A percentile compares a stretch with the other conserved stretches of the same genome.
phyloP scores from a whole-genome alignment of 768 basidiomycete genomes.

The Termitomyces sp. region DNA sequence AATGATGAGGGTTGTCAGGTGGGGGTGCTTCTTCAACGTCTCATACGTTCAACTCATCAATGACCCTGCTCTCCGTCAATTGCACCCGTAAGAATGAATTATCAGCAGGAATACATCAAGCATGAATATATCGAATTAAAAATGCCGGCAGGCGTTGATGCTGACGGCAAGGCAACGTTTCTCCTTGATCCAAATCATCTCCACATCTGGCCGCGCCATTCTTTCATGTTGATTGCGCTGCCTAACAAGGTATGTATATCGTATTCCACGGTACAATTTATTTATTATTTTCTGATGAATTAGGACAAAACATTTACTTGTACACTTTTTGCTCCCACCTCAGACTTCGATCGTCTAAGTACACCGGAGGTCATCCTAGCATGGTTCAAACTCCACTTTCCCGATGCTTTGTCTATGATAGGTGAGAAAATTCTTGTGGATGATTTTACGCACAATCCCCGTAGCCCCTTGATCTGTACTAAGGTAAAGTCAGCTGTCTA shows the following conservation, averaged over 20 bases:
- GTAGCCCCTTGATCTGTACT: constrained; percentile 87
- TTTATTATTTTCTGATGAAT: constrained; percentile 26
- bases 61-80: constrained; percentile 23
- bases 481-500: constrained; percentile 57
- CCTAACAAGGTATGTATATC: constrained; percentile 81
- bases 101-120: constrained; percentile 90
- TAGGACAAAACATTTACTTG: constrained; percentile 98
- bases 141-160: constrained; percentile 78
- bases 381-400: constrained; percentile 85
- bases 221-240: constrained; percentile 98
- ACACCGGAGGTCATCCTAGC: constrained; percentile 51
- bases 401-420: constrained; percentile 83
- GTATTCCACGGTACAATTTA: constrained; percentile 15
- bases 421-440: constrained; percentile 74
- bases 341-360: constrained; percentile 66
- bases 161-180: constrained; percentile 63
- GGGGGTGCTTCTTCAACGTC: constrained; percentile 28
- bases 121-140: constrained; percentile 96
- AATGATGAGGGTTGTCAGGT: constrained; percentile 95
- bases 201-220: constrained; percentile 98
- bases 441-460: constrained; percentile 81
- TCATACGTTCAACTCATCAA: constrained; percentile 22
- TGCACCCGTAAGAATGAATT: constrained; percentile 73
- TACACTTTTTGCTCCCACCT: constrained; percentile 88
- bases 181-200: constrained; percentile 92